These are phyloP conservation scores for Mollisiaceae sp. DNA, from an alignment of 2,329 filamentous ascomycete genomes.

Conservation along the genomic window DNA sequence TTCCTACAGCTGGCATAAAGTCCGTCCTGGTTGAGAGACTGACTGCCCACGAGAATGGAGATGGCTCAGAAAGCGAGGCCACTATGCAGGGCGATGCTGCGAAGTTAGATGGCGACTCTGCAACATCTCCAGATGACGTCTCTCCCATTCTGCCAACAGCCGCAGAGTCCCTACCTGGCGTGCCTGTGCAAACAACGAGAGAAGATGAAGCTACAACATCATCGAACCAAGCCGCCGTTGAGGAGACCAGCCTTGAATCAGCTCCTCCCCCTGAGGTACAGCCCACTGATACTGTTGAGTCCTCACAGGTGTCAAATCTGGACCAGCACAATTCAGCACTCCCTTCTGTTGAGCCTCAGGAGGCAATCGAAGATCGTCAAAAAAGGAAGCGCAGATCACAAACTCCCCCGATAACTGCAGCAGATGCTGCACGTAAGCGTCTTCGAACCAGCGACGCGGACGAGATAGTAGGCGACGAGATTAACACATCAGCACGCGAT, in stretches of 20 bases:
- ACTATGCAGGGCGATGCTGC: constrained; percentile 37
- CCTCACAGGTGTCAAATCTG: constrained; percentile 23
- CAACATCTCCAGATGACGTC: constrained; percentile 35
- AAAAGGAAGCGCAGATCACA: constrained; percentile 72
- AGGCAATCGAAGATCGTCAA: constrained; percentile 56
- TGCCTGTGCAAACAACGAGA: constrained; percentile 7
- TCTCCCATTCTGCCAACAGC: constrained; percentile 28
- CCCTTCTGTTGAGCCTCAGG: constrained; percentile 39
- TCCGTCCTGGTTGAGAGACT: constrained; percentile 73
- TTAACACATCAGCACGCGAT: constrained; percentile 27
- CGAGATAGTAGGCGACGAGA: constrained; percentile 20
- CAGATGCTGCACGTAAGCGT: constrained; percentile 61
- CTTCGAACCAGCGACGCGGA: constrained; percentile 49
- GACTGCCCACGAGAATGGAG: constrained; percentile 48
- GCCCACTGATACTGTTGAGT: constrained; percentile 30
- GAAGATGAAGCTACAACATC: constrained; percentile 7
- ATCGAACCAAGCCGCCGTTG: neutral
- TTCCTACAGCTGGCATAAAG: constrained; percentile 72
- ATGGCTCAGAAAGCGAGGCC: constrained; percentile 42
- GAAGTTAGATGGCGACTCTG: constrained; percentile 31
- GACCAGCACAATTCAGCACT: constrained; percentile 26
- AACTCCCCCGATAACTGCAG: constrained; percentile 61
- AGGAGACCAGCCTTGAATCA: constrained; percentile 1
- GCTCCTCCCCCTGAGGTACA: constrained; percentile 5
- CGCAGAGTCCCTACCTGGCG: constrained; percentile 22